Conservation (phyloP, 495 filamentous ascomycete genomes). For the Lophiostoma macrostomum region DNA sequence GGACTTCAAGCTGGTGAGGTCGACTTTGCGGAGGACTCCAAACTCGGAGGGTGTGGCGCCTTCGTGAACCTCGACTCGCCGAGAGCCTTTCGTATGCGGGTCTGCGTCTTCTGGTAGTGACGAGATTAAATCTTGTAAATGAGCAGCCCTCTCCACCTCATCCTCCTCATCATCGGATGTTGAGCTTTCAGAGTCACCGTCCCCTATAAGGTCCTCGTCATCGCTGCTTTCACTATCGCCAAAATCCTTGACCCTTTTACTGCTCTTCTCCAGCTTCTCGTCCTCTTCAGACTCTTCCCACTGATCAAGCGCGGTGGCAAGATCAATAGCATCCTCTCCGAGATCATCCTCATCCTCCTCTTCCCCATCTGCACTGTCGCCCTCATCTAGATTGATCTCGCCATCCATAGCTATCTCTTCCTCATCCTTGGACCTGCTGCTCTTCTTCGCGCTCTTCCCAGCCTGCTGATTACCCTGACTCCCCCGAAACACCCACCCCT, state of each 20-base stretch:
- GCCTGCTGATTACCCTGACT: slow-evolving; percentile 39
- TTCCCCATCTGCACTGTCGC: slow-evolving; percentile 45
- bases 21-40: slow-evolving; percentile 67
- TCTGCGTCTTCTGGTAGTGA: slow-evolving; percentile 53
- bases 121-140: slow-evolving; percentile 68
- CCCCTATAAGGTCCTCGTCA: slow-evolving; percentile 45
- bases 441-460: slow-evolving; percentile 34
- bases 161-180: slow-evolving; percentile 62
- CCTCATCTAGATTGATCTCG: slow-evolving; percentile 57
- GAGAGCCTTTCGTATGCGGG: slow-evolving; percentile 31
- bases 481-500: slow-evolving; percentile 41
- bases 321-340: slow-evolving; percentile 82
- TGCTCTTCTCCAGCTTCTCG: slow-evolving; percentile 37
- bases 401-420: slow-evolving; percentile 44
- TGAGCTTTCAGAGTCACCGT: slow-evolving; percentile 48
- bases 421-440: slow-evolving; percentile 31
- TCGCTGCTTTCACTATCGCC: slow-evolving; percentile 45
- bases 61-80: slow-evolving; percentile 48
- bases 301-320: slow-evolving; percentile 77
- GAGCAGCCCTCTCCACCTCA: slow-evolving; percentile 56
- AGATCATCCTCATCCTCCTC: slow-evolving; percentile 63
- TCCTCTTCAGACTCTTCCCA: slow-evolving; percentile 48
- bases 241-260: slow-evolving; percentile 29
- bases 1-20: slow-evolving; percentile 72
- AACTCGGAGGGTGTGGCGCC: slow-evolving; percentile 56